A percentile compares a stretch with the other conserved stretches of the same genome.
Evolutionary conservation across 305 asterid genomes (phyloP).

Genomic region (Solanum hybrid): DNA sequence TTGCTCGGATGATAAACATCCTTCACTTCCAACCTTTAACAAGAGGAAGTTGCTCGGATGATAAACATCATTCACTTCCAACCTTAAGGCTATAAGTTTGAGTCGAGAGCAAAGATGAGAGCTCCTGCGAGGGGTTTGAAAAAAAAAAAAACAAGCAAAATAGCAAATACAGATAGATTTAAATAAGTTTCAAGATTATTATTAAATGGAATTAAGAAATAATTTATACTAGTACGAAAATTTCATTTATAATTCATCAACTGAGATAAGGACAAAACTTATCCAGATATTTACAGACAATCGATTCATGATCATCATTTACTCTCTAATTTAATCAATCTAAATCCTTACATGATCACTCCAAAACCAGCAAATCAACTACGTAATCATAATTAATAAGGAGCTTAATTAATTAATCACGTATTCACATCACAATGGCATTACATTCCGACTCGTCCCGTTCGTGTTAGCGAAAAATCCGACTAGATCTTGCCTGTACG

Average conservation of each 20-base stretch:
- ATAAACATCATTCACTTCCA: no score
- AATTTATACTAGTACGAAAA: background rate
- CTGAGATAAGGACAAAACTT: background rate
- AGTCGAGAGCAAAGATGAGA: no score
- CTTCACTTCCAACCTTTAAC: no score
- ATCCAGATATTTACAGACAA: background rate
- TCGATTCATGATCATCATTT: background rate
- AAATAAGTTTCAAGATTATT: background rate
- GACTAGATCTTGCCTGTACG: constrained; percentile 9
- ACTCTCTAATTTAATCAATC: background rate
- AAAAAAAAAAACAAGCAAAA: background rate
- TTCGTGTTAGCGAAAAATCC: constrained; percentile 18
- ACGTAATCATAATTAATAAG: background rate
- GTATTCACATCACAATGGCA: background rate
- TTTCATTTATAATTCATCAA: background rate
- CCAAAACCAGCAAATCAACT: background rate
- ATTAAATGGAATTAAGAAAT: background rate
- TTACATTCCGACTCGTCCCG: background rate
- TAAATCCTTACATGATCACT: background rate
- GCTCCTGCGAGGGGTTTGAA: background rate
- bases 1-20: no score
- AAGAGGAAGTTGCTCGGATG: no score
- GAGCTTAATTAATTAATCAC: background rate
- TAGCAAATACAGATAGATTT: background rate
- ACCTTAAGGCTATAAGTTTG: no score